A percentile compares a stretch with the other conserved stretches of the same genome.
phyloP scores from a whole-genome alignment of 2,329 filamentous ascomycete genomes.

The Verticillium tricorpus region DNA sequence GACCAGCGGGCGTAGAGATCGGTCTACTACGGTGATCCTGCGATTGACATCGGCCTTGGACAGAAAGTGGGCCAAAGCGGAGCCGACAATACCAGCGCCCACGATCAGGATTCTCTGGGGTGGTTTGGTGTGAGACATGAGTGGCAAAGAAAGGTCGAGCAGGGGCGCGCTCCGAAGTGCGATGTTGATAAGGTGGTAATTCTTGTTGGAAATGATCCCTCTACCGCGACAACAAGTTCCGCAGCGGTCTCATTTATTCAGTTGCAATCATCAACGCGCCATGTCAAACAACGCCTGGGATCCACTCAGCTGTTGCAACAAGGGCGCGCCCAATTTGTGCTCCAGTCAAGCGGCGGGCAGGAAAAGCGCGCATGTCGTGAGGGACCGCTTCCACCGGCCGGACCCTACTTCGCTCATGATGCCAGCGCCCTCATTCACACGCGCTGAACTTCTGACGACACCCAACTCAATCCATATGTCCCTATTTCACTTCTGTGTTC shows the following conservation, averaged over 20 bases:
- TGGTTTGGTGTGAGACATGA: not conserved
- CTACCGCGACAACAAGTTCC: no score
- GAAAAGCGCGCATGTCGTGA: not conserved
- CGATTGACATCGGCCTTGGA: not conserved
- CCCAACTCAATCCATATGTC: no score
- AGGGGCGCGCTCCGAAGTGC: no score
- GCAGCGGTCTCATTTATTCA: no score
- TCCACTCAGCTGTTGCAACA: not conserved
- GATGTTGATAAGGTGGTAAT: no score
- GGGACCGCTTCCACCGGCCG: not conserved
- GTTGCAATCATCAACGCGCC: not conserved
- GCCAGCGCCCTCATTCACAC: no score
- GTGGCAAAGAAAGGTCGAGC: not conserved
- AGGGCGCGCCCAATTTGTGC: not conserved
- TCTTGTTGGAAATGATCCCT: no score
- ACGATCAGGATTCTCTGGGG: constrained; percentile 27
- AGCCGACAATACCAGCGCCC: constrained; percentile 32
- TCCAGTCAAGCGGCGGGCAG: not conserved
- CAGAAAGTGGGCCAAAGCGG: constrained; percentile 30
- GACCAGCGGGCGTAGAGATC: constrained; percentile 2
- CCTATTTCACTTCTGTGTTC: no score
- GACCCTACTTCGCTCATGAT: no score
- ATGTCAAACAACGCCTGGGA: not conserved
- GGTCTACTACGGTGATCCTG: constrained; percentile 2
- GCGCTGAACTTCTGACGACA: no score